These are phyloP conservation scores for Auricularia heimuer DNA, from an alignment of 768 basidiomycete species.

Conservation along the genomic window DNA sequence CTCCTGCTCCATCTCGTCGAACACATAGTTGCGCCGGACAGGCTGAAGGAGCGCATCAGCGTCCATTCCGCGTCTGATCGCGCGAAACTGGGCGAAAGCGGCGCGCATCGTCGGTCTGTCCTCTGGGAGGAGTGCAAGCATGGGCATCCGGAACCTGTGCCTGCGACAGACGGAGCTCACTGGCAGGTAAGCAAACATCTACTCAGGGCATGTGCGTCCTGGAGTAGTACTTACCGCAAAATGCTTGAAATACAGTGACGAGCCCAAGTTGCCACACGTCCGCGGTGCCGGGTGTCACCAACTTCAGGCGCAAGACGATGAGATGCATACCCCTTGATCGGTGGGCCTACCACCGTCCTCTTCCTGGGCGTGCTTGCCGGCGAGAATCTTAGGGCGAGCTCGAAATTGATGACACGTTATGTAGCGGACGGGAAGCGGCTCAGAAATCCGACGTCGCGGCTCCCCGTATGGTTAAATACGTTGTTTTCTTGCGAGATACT, in stretches of 20 bases:
- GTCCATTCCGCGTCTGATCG: too few relatives aligned
- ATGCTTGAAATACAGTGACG: not conserved
- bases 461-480: not conserved
- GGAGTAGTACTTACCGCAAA: not conserved
- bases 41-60: too few relatives aligned
- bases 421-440: not conserved
- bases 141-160: too few relatives aligned
- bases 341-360: not conserved
- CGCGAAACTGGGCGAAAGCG: too few relatives aligned
- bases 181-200: too few relatives aligned
- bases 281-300: not conserved
- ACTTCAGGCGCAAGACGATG: not conserved
- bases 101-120: too few relatives aligned
- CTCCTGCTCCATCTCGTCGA: too few relatives aligned
- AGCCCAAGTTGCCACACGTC: not conserved
- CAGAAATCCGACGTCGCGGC: not conserved
- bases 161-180: too few relatives aligned
- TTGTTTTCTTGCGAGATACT: not conserved
- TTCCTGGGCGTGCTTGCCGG: not conserved
- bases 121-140: too few relatives aligned
- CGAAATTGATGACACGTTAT: not conserved
- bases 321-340: not conserved
- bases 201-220: too few relatives aligned
- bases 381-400: not conserved
- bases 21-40: too few relatives aligned